Percentiles rank a stretch among this genome's conserved stretches.
phyloP scores from a whole-genome alignment of 2,329 filamentous ascomycete species.

The Clathrospora elynae region DNA sequence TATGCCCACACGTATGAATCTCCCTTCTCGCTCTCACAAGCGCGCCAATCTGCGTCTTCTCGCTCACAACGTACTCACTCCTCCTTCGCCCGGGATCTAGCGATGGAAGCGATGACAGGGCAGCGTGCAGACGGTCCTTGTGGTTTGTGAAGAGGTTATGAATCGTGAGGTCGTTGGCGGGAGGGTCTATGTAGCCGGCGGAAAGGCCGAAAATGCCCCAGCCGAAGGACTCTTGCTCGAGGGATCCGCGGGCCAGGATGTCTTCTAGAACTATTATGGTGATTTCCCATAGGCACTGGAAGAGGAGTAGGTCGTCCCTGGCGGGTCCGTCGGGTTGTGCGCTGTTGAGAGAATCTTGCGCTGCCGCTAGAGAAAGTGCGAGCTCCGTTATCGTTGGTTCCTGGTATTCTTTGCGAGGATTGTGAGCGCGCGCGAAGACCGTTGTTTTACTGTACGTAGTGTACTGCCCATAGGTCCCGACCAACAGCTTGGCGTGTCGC shows the following conservation, averaged over 20 bases:
- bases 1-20: slow-evolving; percentile 21
- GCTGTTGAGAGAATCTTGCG: slow-evolving; percentile 23
- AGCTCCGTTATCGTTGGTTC: slow-evolving; percentile 8
- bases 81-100: slow-evolving; percentile 9
- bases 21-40: slow-evolving; percentile 19
- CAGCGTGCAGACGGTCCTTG: slow-evolving; percentile 19
- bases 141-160: slow-evolving; percentile 12
- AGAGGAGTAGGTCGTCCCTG: slow-evolving; percentile 22
- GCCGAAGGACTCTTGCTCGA: slow-evolving; percentile 22
- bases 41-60: slow-evolving; percentile 3
- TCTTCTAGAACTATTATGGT: slow-evolving; percentile 20
- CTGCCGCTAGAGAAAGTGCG: slow-evolving; percentile 22
- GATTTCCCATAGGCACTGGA: slow-evolving; percentile 19
- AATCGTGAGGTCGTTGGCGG: neutral
- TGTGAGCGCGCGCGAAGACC: slow-evolving; percentile 12
- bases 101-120: slow-evolving; percentile 14
- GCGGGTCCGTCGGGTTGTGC: slow-evolving; percentile 15
- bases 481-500: slow-evolving; percentile 11
- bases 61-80: neutral
- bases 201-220: slow-evolving; percentile 28
- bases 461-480: slow-evolving; percentile 17
- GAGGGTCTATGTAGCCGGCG: slow-evolving; percentile 21
- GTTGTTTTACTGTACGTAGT: slow-evolving; percentile 12
- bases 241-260: slow-evolving; percentile 8
- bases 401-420: neutral